A percentile compares a stretch with the other conserved stretches of the same genome.
These are phyloP conservation scores for Arabidopsis hybrid DNA, from an alignment of 441 rosid species.

Conservation along the genomic window DNA sequence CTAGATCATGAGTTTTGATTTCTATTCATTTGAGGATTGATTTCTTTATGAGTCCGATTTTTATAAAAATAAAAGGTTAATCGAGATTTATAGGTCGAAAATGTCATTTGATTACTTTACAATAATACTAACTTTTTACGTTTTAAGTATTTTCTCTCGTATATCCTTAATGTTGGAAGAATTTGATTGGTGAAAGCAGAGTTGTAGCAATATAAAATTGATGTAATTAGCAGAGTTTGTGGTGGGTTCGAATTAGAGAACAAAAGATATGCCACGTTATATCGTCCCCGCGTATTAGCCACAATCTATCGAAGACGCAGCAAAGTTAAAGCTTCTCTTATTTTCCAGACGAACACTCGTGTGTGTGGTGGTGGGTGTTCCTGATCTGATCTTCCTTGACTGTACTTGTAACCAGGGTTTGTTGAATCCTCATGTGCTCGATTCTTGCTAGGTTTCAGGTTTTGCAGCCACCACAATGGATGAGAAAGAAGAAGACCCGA, in stretches of 20 bases:
- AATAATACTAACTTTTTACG: no score
- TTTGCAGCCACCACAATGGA: slow-evolving; percentile 49
- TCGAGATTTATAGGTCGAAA: not conserved
- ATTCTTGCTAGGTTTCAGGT: slow-evolving; percentile 47
- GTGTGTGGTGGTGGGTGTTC: slow-evolving; percentile 40
- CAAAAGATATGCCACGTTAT: no score
- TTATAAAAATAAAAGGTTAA: not conserved
- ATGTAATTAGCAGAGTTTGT: no score
- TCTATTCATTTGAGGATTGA: slow-evolving; percentile 13
- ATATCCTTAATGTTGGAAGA: no score
- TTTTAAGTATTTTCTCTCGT: no score
- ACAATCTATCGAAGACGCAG: slow-evolving; percentile 2
- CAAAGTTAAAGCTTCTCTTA: slow-evolving; percentile 3
- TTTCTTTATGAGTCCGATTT: not conserved
- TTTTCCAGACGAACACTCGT: slow-evolving; percentile 23
- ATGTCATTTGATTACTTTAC: no score
- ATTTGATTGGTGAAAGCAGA: no score
- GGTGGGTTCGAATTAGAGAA: no score
- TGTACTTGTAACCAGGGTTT: not conserved
- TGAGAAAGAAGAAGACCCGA: slow-evolving; percentile 33
- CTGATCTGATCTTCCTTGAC: slow-evolving; percentile 4
- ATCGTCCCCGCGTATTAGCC: slow-evolving; percentile 3
- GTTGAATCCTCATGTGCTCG: slow-evolving; percentile 48
- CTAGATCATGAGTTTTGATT: not conserved
- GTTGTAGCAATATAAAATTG: no score